phyloP scores from a whole-genome alignment of 139 green algal genomes.

The Medakamo hakoo region DNA sequence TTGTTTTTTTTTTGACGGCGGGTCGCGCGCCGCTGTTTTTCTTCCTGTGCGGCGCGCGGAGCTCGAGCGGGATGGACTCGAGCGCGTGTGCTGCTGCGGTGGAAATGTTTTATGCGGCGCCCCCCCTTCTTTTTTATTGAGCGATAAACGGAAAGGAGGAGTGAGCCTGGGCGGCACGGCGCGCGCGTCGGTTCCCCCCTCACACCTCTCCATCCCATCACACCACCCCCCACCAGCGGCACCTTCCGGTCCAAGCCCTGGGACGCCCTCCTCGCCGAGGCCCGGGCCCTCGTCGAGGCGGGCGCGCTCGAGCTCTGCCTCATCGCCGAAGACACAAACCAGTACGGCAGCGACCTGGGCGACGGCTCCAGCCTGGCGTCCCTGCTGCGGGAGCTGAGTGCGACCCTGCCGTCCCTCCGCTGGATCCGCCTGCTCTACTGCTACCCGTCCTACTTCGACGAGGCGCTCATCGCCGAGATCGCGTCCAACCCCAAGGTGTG shows the following conservation, averaged over 20 bases:
- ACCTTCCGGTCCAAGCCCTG: slow-evolving; percentile 77
- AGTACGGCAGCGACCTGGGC: slow-evolving; percentile 60
- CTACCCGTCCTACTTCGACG: slow-evolving; percentile 65
- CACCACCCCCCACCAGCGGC: slow-evolving; percentile 24
- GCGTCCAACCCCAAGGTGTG: slow-evolving; percentile 69
- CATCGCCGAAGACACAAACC: slow-evolving; percentile 71
- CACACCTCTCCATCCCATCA: background rate
- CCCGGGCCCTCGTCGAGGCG: slow-evolving; percentile 33
- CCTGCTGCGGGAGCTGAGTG: slow-evolving; percentile 59
- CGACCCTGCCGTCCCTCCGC: slow-evolving; percentile 40
- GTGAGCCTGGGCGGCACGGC: background rate
- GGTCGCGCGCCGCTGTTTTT: too few relatives aligned
- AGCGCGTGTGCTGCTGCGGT: too few relatives aligned
- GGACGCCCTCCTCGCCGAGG: slow-evolving; percentile 52
- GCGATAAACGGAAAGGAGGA: background rate
- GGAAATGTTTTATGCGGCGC: too few relatives aligned
- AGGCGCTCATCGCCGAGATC: slow-evolving; percentile 74
- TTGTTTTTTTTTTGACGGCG: too few relatives aligned
- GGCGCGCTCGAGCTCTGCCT: slow-evolving; percentile 74
- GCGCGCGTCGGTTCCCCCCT: slow-evolving; percentile 1
- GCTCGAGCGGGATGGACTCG: too few relatives aligned
- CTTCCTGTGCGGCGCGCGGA: too few relatives aligned
- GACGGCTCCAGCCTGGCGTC: slow-evolving; percentile 51
- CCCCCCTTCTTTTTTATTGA: too few relatives aligned
- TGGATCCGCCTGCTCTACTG: slow-evolving; percentile 82